Evolutionary conservation across 495 filamentous ascomycete species (phyloP).

Genomic region (Xylaria sp.): DNA sequence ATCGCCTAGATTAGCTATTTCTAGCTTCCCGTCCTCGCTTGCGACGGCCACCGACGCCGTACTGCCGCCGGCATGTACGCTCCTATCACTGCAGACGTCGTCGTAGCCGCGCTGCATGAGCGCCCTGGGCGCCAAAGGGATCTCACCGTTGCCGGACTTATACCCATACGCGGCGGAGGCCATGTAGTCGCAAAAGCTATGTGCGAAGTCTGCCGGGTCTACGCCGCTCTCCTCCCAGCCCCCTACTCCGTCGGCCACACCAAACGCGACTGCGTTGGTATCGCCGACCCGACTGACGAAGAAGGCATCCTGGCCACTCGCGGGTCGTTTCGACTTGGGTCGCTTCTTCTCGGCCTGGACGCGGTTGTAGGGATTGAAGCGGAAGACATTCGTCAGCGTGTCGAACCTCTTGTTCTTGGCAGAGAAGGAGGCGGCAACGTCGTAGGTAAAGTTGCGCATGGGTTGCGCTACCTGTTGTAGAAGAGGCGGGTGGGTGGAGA

Average conservation of each 20-base stretch:
- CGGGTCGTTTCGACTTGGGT: slow-evolving; percentile 65
- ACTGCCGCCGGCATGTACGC: slow-evolving; percentile 81
- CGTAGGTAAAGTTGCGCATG: slow-evolving; percentile 61
- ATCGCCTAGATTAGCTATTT: slow-evolving; percentile 95
- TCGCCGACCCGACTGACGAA: slow-evolving; percentile 80
- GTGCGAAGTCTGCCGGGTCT: slow-evolving; percentile 94
- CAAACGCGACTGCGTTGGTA: slow-evolving; percentile 71
- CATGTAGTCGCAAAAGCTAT: slow-evolving; percentile 93
- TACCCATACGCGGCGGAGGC: slow-evolving; percentile 70
- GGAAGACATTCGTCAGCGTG: slow-evolving; percentile 72
- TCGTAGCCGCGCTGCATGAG: slow-evolving; percentile 88
- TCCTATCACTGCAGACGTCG: slow-evolving; percentile 72
- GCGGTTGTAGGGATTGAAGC: slow-evolving; percentile 72
- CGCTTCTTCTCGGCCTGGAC: slow-evolving; percentile 59
- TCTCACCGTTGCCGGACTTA: slow-evolving; percentile 33
- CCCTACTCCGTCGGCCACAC: slow-evolving; percentile 92
- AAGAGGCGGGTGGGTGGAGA: slow-evolving; percentile 33
- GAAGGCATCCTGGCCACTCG: slow-evolving; percentile 94
- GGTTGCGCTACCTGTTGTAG: slow-evolving; percentile 28
- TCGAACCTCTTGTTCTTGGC: slow-evolving; percentile 81
- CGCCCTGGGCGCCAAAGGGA: slow-evolving; percentile 64
- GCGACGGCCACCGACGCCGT: slow-evolving; percentile 87
- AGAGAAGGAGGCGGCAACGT: slow-evolving; percentile 72
- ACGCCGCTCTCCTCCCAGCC: slow-evolving; percentile 91
- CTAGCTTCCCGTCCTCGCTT: slow-evolving; percentile 70